Base-by-base conservation (phyloP, 257 asterid species). In the Forsythia viridissima region DNA sequence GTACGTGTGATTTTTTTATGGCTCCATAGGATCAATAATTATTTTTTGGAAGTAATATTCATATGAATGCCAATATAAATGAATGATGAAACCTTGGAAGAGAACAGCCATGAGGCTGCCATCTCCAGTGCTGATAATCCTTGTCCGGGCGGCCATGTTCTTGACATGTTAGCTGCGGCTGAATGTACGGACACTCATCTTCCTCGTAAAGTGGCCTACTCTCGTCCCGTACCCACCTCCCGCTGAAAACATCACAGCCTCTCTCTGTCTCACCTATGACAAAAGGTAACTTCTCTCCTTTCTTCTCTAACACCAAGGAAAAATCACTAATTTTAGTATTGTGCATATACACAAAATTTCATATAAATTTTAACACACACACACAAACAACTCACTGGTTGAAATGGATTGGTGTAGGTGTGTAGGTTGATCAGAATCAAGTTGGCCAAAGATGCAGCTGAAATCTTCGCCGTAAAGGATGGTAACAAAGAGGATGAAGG, bases 101-200 rank as follows among this genome's bases (percentile, higher is more conserved):
- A 65, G 91, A 84, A 76, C 97, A 94, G 3, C 78, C 82, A 75
- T 82, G 67, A 48, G 98, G 98, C 76, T 92, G 96, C 98, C 98
- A 94, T 79, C 91, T 86, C 98, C 97, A 94, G 21, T 79, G 79
- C 40, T 55, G 96, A 79, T 85, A 94, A 52, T 78, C 86, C 77
- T 75, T 83, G 2, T 92, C 97, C 3, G 89, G 90, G 3, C 98
- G 89, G 39, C 97, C 97, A 57, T 89, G 88, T 48, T 82, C 43
- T 13, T 79, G 82, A 74, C 98, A 94, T 6, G 92, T 87, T 20
- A 85, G 73, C 80, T 91, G 92, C 10, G 81, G 82, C 6, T 70
- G 85, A 78, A 94, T 83, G 83, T 85, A 94, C 18, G 94, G 92
- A 59, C 98, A 92, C 9, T 94, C 90, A 8, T 72, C 75, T 74